Evolutionary conservation across 2,329 filamentous ascomycete genomes (phyloP), one percentile per base, ranked within the genome.

Genomic region (Fusarium armeniacum): DNA sequence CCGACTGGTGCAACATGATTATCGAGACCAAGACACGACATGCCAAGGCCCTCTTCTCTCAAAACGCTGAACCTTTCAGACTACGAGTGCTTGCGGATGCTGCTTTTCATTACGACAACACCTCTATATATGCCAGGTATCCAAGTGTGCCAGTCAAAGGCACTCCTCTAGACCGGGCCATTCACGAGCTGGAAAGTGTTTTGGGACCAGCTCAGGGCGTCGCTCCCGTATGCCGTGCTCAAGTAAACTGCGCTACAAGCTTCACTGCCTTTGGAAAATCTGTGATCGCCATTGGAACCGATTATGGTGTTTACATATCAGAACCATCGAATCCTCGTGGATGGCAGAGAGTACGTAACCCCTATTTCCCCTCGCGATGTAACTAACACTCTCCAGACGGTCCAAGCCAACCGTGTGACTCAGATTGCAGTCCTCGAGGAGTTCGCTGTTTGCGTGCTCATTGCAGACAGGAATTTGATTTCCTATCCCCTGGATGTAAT

Each of bases 381-480:
- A 26, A 13, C 73, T 76, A 65, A 75, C 75, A 63, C 33, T 35
- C 18, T 41, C 12, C 55, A 97, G 92, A 90, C 92, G 10, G 93
- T 98, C 26, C 88, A 90, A 77, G 89, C 90, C 71, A 83, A 83
- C 46, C 89, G 90, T 60, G 94, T 99, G 18, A 97, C 95, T 3
- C 96, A 99, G 77, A 92, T 99, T 49, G 91, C 96, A 0, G 93
- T 99, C 0, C 87, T 99, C 9, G 97, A 99, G 77, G 96, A 98
- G 70, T 98, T 98, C 78, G 96, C 93, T 44, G 85, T 98, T 16
- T 96, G 97, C 78, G 84, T 99, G 30, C 86, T 99, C 63, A 94
- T 98, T 69, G 90, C 95, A 1, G 96, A 99, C 80, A 94, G 94
- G 77, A 91, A 92, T 16, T 84, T 99, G 28, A 93, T 98, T 69